Evolutionary conservation across 352 stramenopile genomes (phyloP), one percentile per base, ranked within the genome.

Genomic region (Albugo laibachii): DNA sequence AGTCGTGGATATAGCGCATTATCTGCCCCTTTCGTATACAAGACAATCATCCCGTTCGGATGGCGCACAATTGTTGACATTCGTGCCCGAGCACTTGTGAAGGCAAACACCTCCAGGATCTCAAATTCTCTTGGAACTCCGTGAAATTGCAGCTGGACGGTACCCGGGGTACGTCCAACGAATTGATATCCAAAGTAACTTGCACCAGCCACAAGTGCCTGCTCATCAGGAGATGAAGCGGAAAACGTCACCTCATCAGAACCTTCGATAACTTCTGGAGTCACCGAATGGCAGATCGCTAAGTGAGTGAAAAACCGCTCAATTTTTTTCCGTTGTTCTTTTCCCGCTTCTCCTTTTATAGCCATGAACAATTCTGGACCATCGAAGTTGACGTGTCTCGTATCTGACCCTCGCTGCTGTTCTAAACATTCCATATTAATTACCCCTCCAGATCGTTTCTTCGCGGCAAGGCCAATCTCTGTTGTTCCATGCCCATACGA

Each of bases 261-360:
- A 42, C 67, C 69, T 45, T 83, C 49, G 70, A 80, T 54, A 63
- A 85, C 83, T 63, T 99, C 95, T 0, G 96, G 92, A 40, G 98
- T 96, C 45, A 98, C 93, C 4, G 94, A 98, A 66, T 98, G 87
- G 56, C 86, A 95, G 5, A 96, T 65, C 0, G 85, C 77, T 15
- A 97, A 47, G 54, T 85, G 80, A 35, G 53, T 79, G 49, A 74
- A 92, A 54, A 84, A 97, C 48, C 58, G 78, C 34, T 88, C 63
- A 13, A 84, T 78, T 0, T 66, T 56, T 20, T 63, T 52, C 41
- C 77, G 50, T 47, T 87, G 75, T 10, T 58, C 49, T 0, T 45
- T 47, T 1, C 66, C 73, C 0, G 73, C 69, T 13, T 58, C 58
- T 8, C 65, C 71, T 24, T 85, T 65, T 52, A 83, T 71, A 34